A percentile compares a stretch with the other conserved stretches of the same genome.
phyloP scores from a whole-genome alignment of 2,329 filamentous ascomycete species.

The Cladobotryum mycophilum region DNA sequence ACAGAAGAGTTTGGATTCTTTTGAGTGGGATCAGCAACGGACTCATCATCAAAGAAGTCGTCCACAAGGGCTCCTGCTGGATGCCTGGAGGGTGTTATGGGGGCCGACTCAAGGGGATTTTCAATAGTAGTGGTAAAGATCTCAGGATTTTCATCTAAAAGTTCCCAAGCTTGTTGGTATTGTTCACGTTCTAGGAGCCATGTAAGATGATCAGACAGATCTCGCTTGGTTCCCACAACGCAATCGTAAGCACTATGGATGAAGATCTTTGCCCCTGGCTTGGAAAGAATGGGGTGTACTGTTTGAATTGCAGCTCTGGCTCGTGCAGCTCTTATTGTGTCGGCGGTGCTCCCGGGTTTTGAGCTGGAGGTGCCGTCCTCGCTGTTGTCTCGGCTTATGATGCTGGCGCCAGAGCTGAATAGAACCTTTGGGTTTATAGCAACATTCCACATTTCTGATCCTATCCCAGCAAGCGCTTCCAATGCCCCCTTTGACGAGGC shows the following conservation, averaged over 20 bases:
- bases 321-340: slow-evolving; percentile 22
- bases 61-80: slow-evolving; percentile 32
- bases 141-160: slow-evolving; percentile 84
- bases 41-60: slow-evolving; percentile 69
- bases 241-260: slow-evolving; percentile 97
- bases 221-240: slow-evolving; percentile 82
- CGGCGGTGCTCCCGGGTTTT: slow-evolving; percentile 32
- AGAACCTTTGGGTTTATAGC: slow-evolving; percentile 81
- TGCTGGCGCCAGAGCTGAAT: slow-evolving; percentile 80
- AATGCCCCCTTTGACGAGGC: slow-evolving; percentile 65
- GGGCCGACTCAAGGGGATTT: slow-evolving; percentile 32
- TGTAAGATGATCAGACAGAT: slow-evolving; percentile 73
- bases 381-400: slow-evolving; percentile 55
- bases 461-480: slow-evolving; percentile 66
- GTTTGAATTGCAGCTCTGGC: slow-evolving; percentile 25
- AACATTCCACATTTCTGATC: slow-evolving; percentile 80
- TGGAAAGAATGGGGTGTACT: slow-evolving; percentile 49
- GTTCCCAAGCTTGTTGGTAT: slow-evolving; percentile 81
- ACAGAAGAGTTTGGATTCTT: slow-evolving; percentile 56
- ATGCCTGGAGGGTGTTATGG: slow-evolving; percentile 36
- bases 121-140: slow-evolving; percentile 43
- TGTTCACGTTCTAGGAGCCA: slow-evolving; percentile 80
- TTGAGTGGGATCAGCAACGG: slow-evolving; percentile 50
- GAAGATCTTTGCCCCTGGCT: slow-evolving; percentile 67
- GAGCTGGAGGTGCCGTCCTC: slow-evolving; percentile 49